Base-by-base conservation (phyloP, 2,329 filamentous ascomycete species). In the Fusarium sp. region DNA sequence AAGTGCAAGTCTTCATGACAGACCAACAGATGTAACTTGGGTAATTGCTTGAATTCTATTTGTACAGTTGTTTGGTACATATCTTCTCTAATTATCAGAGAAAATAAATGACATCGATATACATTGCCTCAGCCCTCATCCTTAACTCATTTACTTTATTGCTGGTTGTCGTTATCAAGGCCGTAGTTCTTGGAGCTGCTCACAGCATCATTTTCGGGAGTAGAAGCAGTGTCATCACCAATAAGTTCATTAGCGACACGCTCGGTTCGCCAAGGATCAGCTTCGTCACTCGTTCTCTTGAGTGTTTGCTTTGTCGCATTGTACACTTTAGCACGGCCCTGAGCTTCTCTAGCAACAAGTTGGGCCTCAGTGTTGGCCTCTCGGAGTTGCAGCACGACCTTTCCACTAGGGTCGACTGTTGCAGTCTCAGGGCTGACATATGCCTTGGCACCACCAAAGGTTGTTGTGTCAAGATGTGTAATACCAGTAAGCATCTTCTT, bases 391-490 rank as follows among this genome's bases (percentile, higher is more conserved):
- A 90, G 67, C 11, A 83, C 73, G 18, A 91, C 79, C 72, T 81
- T 86, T 66, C 89, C 89, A 54, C 81, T 82, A 4, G 88, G 84
- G 77, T 88, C 85, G 56, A 89, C 77, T 67, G 79, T 82, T 40
- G 86, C 86, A 13, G 79, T 80, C 28, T 79, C 70, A 7, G 87
- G 81, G 61, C 85, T 83, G 43, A 89, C 83, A 77, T 85, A 89
- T 11, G 87, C 73, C 83, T 91, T 91, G 69, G 85, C 81, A 40
- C 89, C 89, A 64, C 89, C 89, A 35, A 74, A 75, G 6, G 85
- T 82, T 13, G 80, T 80, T 8, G 86, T 85, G 68, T 90, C 86
- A 43, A 89, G 81, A 35, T 81, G 77, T 47, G 77, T 76, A 42
- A 88, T 80, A 46, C 82, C 82, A 21, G 79, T 71, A 40, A 81